Evolutionary conservation across 768 basidiomycete genomes (phyloP), one percentile per base, ranked within the genome.

Genomic region (Pleurotus djamor): DNA sequence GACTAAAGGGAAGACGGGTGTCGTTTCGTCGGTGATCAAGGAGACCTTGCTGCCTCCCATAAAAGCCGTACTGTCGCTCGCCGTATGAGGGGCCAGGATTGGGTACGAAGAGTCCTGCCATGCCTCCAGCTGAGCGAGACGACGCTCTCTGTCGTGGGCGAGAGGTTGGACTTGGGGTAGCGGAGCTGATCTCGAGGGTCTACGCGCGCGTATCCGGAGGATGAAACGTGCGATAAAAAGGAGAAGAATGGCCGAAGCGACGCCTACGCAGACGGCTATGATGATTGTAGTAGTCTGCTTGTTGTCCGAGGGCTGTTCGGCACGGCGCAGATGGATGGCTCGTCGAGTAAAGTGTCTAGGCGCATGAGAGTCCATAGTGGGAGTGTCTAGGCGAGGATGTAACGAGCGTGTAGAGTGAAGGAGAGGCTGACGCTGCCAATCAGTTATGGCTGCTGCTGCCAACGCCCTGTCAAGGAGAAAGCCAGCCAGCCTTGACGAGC

Each of bases 151-250:
- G 57, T 83, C 81, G 63, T 83, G 83, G 4, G 87, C 85, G 21
- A 89, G 81, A 13, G 84, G 82, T 62, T 88, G 88, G 9, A 83
- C 76, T 12, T 85, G 88, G 0, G 88, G 88, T 0, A 89, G 75
- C 3, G 88, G 88, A 0, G 68, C 72, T 1, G 76, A 67, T 32
- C 68, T 65, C 14, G 67, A 60, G 8, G 69, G 63, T 34, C 61
- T 60, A 17, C 68, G 70, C 28, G 70, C 66, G 32, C 65, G 73
- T 13, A 52, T 63, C 48, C 74, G 73, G 41, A 72, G 72, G 55
- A 81, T 58, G 61, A 78, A 58, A 13, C 74, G 73, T 66, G 69
- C 69, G 48, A 81, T 63, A 59, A 76, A 8, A 60, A 77, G 61
- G 60, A 80, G 48, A 52, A 76, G 48, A 62, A 79, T 57, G 57